Evolutionary conservation across 164 flowering plant genomes (phyloP).

Genomic region (Stephania cephalantha): DNA sequence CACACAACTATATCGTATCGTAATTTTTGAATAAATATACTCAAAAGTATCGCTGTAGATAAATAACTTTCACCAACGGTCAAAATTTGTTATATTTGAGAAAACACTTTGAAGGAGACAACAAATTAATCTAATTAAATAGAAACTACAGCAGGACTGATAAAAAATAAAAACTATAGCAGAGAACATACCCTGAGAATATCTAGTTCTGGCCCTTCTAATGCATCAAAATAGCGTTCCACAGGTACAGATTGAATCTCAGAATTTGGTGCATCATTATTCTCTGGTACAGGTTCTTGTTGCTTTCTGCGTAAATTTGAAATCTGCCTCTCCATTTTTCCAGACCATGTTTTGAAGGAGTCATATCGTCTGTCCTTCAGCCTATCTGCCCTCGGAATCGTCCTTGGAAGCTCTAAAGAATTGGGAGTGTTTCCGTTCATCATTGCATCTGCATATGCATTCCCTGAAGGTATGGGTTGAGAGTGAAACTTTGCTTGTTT

Average conservation of each 20-base stretch:
- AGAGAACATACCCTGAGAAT: conserved; percentile 54
- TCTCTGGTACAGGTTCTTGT: conserved; percentile 22
- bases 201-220: conserved; percentile 86
- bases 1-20: background rate
- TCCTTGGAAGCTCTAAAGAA: conserved; percentile 1
- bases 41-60: too few relatives aligned
- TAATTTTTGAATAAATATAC: background rate
- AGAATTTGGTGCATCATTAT: conserved; percentile 10
- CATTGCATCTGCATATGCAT: conserved; percentile 20
- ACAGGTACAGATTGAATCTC: conserved; percentile 45
- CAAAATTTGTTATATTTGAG: too few relatives aligned
- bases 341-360: conserved; percentile 81
- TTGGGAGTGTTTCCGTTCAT: background rate
- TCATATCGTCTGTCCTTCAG: conserved; percentile 49
- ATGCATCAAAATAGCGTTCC: conserved; percentile 70
- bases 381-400: conserved; percentile 25
- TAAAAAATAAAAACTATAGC: background rate
- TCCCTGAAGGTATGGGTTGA: conserved; percentile 48
- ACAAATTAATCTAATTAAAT: background rate
- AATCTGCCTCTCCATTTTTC: conserved; percentile 62
- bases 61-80: too few relatives aligned
- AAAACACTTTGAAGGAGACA: too few relatives aligned
- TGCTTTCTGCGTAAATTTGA: conserved; percentile 50
- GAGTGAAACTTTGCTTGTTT: conserved; percentile 41
- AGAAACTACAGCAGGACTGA: background rate